Evolutionary conservation across 345 rosid genomes (phyloP).

Genomic region (Raphanus sativus): DNA sequence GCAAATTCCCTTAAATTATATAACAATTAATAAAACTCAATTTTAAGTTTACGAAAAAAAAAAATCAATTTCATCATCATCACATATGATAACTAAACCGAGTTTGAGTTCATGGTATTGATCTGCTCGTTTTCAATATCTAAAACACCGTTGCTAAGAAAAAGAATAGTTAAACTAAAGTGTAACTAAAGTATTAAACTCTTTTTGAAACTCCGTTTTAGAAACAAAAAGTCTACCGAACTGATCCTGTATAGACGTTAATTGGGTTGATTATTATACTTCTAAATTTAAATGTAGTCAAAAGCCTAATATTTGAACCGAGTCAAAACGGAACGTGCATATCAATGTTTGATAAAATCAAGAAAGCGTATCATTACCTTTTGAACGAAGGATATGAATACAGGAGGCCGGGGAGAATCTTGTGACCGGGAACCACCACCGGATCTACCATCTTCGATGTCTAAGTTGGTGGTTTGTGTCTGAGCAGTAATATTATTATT

Average conservation of each 20-base stretch:
- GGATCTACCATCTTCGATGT: conserved; percentile 17
- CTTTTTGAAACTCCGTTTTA: neutral
- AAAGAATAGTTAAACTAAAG: neutral
- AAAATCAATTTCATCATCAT: neutral
- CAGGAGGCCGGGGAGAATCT: neutral
- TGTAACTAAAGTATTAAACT: too few relatives aligned
- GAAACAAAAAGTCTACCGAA: neutral
- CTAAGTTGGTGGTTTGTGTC: neutral
- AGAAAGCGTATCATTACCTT: conserved; percentile 18
- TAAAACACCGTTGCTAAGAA: neutral
- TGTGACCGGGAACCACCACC: neutral
- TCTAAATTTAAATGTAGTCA: neutral
- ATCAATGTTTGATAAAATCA: neutral
- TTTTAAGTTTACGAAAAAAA: neutral
- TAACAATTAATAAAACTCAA: neutral
- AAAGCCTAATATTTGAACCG: neutral
- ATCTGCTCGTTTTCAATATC: neutral
- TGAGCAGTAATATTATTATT: conserved; percentile 11
- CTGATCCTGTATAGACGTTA: neutral
- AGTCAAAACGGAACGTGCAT: neutral
- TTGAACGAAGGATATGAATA: conserved; percentile 25
- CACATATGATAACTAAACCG: neutral
- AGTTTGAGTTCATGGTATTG: neutral
- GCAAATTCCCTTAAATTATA: too few relatives aligned
- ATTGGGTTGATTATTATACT: neutral